A percentile compares a stretch with the other conserved stretches of the same genome.
These are phyloP conservation scores for Geosmithia putterillii DNA, from an alignment of 2,329 filamentous ascomycete species.

Conservation along the genomic window DNA sequence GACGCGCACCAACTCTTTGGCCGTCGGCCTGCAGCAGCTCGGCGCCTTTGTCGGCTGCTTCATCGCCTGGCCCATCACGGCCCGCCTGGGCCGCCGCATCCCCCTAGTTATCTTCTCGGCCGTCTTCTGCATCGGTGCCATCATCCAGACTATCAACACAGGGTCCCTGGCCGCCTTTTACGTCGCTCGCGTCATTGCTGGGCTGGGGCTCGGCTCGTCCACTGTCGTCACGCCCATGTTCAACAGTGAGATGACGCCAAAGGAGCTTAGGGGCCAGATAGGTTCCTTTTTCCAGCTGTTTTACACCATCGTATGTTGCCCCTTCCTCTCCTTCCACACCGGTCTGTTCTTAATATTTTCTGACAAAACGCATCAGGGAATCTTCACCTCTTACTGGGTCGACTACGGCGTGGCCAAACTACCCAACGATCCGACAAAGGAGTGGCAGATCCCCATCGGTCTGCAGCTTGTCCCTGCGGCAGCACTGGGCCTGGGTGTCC, in stretches of 20 bases:
- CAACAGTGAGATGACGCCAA: constrained; percentile 2
- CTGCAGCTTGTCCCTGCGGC: constrained; percentile 34
- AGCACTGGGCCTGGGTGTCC: constrained; percentile 32
- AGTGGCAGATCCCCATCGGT: constrained; percentile 45
- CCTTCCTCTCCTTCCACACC: not conserved
- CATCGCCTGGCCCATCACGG: constrained; percentile 1
- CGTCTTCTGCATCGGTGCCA: constrained; percentile 21
- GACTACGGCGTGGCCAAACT: constrained; percentile 4
- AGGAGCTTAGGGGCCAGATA: constrained; percentile 2
- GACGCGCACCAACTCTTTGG: constrained; percentile 3
- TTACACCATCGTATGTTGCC: not conserved
- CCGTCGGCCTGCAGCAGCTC: constrained; percentile 3
- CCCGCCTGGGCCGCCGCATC: constrained; percentile 1
- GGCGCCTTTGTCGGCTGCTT: constrained; percentile 3
- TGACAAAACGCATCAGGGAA: constrained; percentile 2
- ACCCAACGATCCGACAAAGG: constrained; percentile 12
- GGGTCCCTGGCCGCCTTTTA: constrained; percentile 15
- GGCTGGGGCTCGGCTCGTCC: constrained; percentile 15
- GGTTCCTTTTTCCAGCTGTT: constrained; percentile 1
- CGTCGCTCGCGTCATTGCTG: constrained; percentile 15
- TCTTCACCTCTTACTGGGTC: constrained; percentile 6
- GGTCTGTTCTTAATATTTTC: not conserved
- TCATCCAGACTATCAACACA: constrained; percentile 25
- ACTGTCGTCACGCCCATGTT: constrained; percentile 21
- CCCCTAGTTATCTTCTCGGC: constrained; percentile 12